Percentiles rank a stretch among this genome's conserved stretches.
Evolutionary conservation across 1,284 basidiomycete genomes (phyloP).

Genomic region (Sporisorium graminicola): DNA sequence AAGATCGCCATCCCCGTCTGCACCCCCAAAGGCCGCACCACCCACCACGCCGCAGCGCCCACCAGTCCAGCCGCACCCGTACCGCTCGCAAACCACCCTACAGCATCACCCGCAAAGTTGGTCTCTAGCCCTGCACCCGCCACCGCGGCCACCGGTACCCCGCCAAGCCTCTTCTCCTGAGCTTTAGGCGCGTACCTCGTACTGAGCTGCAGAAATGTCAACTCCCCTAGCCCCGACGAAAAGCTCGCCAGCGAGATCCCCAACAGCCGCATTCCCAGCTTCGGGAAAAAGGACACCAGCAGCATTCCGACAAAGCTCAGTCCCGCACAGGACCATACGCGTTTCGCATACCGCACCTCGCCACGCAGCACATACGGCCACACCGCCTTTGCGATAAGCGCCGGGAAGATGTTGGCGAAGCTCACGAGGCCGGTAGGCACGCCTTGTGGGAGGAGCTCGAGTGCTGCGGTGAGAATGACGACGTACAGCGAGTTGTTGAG

Average conservation of each 20-base stretch:
- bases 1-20: constrained; percentile 79
- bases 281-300: constrained; percentile 82
- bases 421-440: constrained; percentile 82
- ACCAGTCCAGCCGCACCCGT: constrained; percentile 94
- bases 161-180: constrained; percentile 7
- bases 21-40: constrained; percentile 86
- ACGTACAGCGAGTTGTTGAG: constrained; percentile 77
- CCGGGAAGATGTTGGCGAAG: constrained; percentile 74
- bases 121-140: constrained; percentile 26
- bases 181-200: constrained; percentile 74
- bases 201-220: constrained; percentile 93
- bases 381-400: constrained; percentile 80
- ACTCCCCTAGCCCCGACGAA: constrained; percentile 91
- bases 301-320: constrained; percentile 66
- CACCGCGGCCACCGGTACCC: neutral
- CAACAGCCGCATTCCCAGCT: constrained; percentile 79
- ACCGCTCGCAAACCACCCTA: constrained; percentile 74
- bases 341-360: constrained; percentile 51
- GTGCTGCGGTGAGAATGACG: constrained; percentile 92
- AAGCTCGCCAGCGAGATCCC: constrained; percentile 92
- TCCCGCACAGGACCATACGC: constrained; percentile 70
- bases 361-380: constrained; percentile 81
- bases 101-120: constrained; percentile 50
- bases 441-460: constrained; percentile 85
- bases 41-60: constrained; percentile 95